A percentile compares a stretch with the other conserved stretches of the same genome.
These are phyloP conservation scores for Hydrangea macrophylla DNA, from an alignment of 148 eudicot genomes.

Conservation along the genomic window DNA sequence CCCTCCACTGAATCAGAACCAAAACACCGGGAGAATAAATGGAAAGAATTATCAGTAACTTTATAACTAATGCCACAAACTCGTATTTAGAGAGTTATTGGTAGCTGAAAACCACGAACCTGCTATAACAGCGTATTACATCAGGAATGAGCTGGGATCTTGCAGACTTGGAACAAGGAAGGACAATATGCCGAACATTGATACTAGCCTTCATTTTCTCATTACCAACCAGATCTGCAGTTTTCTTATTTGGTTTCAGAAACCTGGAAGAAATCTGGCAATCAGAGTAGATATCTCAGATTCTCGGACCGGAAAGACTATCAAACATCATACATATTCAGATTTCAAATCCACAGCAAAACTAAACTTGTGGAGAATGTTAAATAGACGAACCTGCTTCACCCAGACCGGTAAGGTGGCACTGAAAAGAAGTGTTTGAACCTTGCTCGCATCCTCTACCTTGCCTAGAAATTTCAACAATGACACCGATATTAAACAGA, in stretches of 20 bases:
- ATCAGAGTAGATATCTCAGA: no score
- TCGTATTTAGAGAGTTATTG: background rate
- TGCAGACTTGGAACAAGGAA: conserved; percentile 80
- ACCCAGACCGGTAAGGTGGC: conserved; percentile 95
- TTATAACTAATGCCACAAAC: background rate
- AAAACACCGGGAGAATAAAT: background rate
- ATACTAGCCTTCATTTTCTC: conserved; percentile 96
- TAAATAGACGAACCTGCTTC: conserved; percentile 44
- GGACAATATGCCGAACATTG: conserved; percentile 80
- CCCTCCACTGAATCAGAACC: conserved; percentile 63
- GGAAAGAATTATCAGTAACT: background rate
- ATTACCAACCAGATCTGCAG: conserved; percentile 91
- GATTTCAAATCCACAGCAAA: background rate
- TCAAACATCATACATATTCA: background rate
- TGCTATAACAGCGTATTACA: conserved; percentile 82
- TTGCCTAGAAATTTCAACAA: conserved; percentile 45
- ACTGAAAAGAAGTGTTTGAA: conserved; percentile 92
- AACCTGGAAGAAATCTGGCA: conserved; percentile 62
- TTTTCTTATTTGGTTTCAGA: conserved; percentile 67
- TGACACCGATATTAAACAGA: no score
- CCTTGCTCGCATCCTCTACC: conserved; percentile 81
- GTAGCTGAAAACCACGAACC: conserved; percentile 36
- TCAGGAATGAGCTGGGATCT: conserved; percentile 89
- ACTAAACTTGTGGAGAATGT: background rate
- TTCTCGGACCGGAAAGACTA: no score